Evolutionary conservation across 768 basidiomycete genomes (phyloP).

Genomic region (Xerocomus potaroensis): DNA sequence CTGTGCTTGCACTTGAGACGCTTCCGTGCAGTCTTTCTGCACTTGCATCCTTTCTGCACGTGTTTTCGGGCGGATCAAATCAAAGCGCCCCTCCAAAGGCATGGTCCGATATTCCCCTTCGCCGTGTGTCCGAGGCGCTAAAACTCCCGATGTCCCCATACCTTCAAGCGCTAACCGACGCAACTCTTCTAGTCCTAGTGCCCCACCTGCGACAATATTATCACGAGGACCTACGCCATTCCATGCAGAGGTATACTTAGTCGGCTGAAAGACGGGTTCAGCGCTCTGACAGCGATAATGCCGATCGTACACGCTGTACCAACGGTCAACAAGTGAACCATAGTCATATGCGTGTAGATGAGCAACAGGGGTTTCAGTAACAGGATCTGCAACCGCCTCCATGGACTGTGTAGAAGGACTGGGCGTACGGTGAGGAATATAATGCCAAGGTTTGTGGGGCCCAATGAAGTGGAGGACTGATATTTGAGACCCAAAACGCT

Average conservation of each 20-base stretch:
- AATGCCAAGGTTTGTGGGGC: constrained; percentile 91
- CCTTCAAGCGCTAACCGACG: constrained; percentile 32
- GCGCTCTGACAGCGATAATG: constrained; percentile 66
- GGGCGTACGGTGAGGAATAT: constrained; percentile 65
- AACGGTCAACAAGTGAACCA: constrained; percentile 77
- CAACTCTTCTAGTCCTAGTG: constrained; percentile 41
- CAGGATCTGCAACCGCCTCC: constrained; percentile 29
- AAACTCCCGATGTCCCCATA: constrained; percentile 17
- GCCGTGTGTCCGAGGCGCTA: constrained; percentile 23
- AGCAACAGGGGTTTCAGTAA: constrained; percentile 5
- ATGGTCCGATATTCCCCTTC: constrained; percentile 77
- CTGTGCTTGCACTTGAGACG: constrained; percentile 6
- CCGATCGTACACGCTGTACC: constrained; percentile 88
- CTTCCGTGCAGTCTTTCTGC: constrained; percentile 2
- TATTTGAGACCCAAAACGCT: constrained; percentile 86
- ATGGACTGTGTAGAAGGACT: constrained; percentile 36
- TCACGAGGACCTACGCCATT: constrained; percentile 36
- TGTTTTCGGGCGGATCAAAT: constrained; percentile 60
- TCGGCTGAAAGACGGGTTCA: constrained; percentile 44
- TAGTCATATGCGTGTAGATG: constrained; percentile 65
- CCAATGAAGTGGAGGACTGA: constrained; percentile 93
- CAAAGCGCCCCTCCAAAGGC: constrained; percentile 85
- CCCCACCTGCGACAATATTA: constrained; percentile 13
- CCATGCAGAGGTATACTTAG: constrained; percentile 74
- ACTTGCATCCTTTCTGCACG: constrained; percentile 19